These are phyloP conservation scores for Urostyla sp. DNA, from an alignment of 73 alveolate species.

Conservation along the genomic window DNA sequence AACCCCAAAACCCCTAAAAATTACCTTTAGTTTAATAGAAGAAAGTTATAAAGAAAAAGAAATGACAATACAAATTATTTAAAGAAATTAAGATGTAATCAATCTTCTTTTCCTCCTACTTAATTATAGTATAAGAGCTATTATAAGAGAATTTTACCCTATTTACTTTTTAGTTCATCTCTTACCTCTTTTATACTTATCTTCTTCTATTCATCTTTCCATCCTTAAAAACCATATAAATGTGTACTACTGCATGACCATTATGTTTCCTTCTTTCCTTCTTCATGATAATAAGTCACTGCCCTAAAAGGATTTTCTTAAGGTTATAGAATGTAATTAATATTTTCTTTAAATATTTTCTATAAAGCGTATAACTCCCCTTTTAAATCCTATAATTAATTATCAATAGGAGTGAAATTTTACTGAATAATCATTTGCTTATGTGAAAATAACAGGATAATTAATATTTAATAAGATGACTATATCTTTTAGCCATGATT, in stretches of 20 bases:
- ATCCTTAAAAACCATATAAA: slow-evolving; percentile 48
- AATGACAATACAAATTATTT: too few species aligned
- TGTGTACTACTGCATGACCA: slow-evolving; percentile 63
- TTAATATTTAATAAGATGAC: slow-evolving; percentile 1
- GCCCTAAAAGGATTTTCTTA: slow-evolving; percentile 62
- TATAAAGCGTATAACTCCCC: slow-evolving; percentile 50
- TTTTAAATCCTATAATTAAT: slow-evolving; percentile 27
- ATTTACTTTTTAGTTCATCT: slow-evolving; percentile 9
- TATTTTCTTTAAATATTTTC: slow-evolving; percentile 23
- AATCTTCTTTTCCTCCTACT: slow-evolving; percentile 6
- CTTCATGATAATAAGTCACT: slow-evolving; percentile 52
- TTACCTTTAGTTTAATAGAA: too few species aligned
- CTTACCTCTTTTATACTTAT: slow-evolving; percentile 24
- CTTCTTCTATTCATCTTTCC: slow-evolving; percentile 27
- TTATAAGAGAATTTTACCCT: not conserved
- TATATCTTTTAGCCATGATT: slow-evolving; percentile 55
- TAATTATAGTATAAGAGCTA: slow-evolving; percentile 9
- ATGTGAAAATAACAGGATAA: slow-evolving; percentile 23
- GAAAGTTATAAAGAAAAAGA: too few species aligned
- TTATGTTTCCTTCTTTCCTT: slow-evolving; percentile 58
- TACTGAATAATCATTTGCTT: slow-evolving; percentile 66
- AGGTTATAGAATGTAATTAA: slow-evolving; percentile 35
- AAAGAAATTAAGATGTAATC: too few species aligned
- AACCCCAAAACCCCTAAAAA: too few species aligned
- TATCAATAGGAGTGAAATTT: not conserved